Conservation (phyloP, 192 early-diverging fungal genomes). For the Spizellomyces punctatus region DNA sequence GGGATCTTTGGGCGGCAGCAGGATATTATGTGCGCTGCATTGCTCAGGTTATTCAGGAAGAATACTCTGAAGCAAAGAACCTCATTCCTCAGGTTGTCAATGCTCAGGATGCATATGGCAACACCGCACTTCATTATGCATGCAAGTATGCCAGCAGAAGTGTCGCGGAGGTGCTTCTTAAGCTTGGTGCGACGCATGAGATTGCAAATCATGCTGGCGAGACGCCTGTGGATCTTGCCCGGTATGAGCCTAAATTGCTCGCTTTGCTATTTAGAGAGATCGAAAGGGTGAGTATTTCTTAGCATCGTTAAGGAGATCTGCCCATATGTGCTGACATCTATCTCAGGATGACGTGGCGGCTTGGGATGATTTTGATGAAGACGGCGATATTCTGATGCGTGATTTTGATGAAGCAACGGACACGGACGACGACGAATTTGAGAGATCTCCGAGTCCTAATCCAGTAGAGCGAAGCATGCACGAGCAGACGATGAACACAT, state of each 20-base stretch:
- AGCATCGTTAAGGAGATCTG: too few species aligned
- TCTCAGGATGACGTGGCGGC: not conserved
- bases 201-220: constrained; percentile 6
- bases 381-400: not conserved
- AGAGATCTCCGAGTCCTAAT: constrained; percentile 15
- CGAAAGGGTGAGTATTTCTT: not conserved
- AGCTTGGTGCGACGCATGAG: constrained; percentile 13
- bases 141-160: constrained; percentile 14
- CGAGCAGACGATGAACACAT: constrained; percentile 13
- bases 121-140: constrained; percentile 38
- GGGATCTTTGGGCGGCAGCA: constrained; percentile 19
- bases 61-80: constrained; percentile 14
- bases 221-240: constrained; percentile 21
- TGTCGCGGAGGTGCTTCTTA: constrained; percentile 15
- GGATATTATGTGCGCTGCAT: constrained; percentile 19
- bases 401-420: constrained; percentile 4
- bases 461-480: constrained; percentile 11
- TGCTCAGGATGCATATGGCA: constrained; percentile 22
- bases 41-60: constrained; percentile 7
- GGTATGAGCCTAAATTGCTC: constrained; percentile 11
- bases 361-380: constrained; percentile 3
- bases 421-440: constrained; percentile 14
- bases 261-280: constrained; percentile 8
- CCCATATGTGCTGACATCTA: too few species aligned
- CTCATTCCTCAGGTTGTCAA: constrained; percentile 21